Percentiles rank a stretch among this genome's conserved stretches.
Evolutionary conservation across 768 basidiomycete genomes (phyloP).

Genomic region (Naganishia vaughanmartiniae): DNA sequence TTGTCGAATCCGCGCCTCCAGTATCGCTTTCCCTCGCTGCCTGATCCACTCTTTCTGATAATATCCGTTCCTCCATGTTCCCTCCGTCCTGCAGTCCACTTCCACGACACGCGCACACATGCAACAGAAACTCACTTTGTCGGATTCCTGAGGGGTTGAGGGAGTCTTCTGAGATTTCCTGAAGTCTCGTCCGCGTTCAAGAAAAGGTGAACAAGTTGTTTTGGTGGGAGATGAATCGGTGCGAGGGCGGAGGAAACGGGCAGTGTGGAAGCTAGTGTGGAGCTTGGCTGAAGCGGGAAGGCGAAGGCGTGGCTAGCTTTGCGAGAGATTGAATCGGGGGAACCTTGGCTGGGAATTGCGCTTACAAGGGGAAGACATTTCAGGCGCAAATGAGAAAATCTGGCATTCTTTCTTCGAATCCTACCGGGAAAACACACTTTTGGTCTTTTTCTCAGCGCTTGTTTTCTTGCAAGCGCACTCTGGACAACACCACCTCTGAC

Average conservation of each 20-base stretch:
- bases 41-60: not conserved
- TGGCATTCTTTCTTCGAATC: not conserved
- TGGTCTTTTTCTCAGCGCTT: not conserved
- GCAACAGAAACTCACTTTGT: slow-evolving; percentile 15
- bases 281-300: not conserved
- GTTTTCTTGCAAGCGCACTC: not conserved
- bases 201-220: not conserved
- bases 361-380: not conserved
- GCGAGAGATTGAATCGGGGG: not conserved
- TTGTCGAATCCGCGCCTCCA: not conserved
- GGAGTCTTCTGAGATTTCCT: slow-evolving; percentile 17
- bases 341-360: not conserved
- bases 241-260: not conserved
- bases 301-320: not conserved
- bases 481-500: not conserved
- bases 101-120: not conserved
- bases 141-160: slow-evolving; percentile 26
- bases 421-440: not conserved
- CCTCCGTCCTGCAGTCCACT: not conserved
- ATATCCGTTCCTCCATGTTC: not conserved
- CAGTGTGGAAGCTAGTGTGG: not conserved
- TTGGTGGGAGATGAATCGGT: slow-evolving; percentile 12
- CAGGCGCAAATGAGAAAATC: not conserved
- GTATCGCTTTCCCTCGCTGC: not conserved
- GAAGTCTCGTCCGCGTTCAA: not conserved